Conservation (phyloP, 345 rosid genomes). For the Salix brachista region DNA sequence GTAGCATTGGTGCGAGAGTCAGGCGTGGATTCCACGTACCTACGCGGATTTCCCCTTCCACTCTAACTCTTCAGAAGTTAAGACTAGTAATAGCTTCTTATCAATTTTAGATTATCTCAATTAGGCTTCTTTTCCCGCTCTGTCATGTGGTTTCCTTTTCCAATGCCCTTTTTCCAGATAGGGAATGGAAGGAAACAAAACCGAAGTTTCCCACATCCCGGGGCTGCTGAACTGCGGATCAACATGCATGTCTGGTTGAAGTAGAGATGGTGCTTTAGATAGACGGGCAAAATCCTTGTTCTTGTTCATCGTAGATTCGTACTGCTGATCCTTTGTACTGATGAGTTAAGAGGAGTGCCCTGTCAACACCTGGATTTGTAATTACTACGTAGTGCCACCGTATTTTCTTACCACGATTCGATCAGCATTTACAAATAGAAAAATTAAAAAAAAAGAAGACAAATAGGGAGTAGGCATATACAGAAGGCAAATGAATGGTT, state of each 20-base stretch:
- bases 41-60: constrained; percentile 62
- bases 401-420: too few species aligned
- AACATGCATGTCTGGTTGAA: neutral
- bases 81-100: neutral
- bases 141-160: neutral
- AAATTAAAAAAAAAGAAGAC: neutral
- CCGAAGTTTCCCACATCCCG: neutral
- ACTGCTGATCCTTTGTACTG: neutral
- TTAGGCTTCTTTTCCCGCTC: too few species aligned
- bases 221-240: neutral
- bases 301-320: neutral
- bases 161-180: neutral
- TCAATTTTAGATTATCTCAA: neutral
- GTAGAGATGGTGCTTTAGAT: neutral
- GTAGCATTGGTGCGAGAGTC: constrained; percentile 69
- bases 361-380: neutral
- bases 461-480: neutral
- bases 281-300: neutral
- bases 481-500: neutral
- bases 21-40: constrained; percentile 64
- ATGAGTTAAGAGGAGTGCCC: neutral
- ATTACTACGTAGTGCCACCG: neutral
- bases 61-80: constrained; percentile 19
- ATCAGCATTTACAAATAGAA: too few species aligned
- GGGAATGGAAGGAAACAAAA: neutral